A percentile compares a stretch with the other conserved stretches of the same genome.
Evolutionary conservation across 2,329 filamentous ascomycete genomes (phyloP).

Genomic region (Camillea tinctor): DNA sequence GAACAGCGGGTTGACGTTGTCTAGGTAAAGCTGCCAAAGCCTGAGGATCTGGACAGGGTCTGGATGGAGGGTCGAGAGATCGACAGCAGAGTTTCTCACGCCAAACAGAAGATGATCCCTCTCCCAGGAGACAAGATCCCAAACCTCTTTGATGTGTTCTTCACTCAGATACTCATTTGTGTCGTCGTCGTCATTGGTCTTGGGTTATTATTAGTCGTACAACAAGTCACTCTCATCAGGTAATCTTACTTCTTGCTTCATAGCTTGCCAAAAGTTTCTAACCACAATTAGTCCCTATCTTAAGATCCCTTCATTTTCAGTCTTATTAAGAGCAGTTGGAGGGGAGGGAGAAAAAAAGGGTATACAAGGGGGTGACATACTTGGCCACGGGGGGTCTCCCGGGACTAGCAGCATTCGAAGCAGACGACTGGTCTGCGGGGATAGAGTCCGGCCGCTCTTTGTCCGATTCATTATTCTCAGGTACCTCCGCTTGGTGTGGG

Average conservation of each 20-base stretch:
- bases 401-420: slow-evolving; percentile 17
- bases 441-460: slow-evolving; percentile 24
- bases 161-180: slow-evolving; percentile 35
- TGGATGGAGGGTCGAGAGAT: slow-evolving; percentile 52
- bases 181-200: slow-evolving; percentile 31
- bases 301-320: background rate
- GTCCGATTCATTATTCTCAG: slow-evolving; percentile 23
- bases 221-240: background rate
- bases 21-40: slow-evolving; percentile 58
- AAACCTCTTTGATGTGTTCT: slow-evolving; percentile 41
- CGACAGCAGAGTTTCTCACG: slow-evolving; percentile 36
- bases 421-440: slow-evolving; percentile 20
- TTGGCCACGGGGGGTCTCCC: background rate
- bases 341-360: no score
- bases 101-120: slow-evolving; percentile 55
- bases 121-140: slow-evolving; percentile 41
- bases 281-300: background rate
- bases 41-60: slow-evolving; percentile 43
- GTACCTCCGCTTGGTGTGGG: slow-evolving; percentile 6
- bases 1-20: slow-evolving; percentile 59
- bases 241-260: slow-evolving; percentile 40
- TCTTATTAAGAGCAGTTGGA: background rate
- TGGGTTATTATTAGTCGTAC: slow-evolving; percentile 19
- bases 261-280: slow-evolving; percentile 34
- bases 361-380: background rate